Conservation (phyloP, 495 filamentous ascomycete species). For the Daldinia decipiens region DNA sequence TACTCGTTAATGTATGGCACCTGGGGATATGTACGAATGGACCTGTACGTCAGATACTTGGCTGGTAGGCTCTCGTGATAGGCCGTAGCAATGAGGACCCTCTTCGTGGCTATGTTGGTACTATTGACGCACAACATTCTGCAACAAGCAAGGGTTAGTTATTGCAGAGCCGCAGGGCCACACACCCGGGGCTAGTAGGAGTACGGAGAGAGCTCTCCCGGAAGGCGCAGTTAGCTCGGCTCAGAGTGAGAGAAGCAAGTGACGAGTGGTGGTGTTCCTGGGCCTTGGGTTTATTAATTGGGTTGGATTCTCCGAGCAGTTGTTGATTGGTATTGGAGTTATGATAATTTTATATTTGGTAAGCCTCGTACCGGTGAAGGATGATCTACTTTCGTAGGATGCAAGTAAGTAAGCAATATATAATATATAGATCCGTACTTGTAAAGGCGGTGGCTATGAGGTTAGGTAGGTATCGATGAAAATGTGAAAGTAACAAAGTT, state of each 20-base stretch:
- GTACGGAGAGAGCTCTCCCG: constrained; percentile 11
- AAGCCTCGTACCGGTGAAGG: neutral
- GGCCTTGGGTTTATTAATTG: neutral
- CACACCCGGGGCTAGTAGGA: neutral
- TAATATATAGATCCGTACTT: neutral
- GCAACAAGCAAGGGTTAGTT: constrained; percentile 7
- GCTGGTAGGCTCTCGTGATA: constrained; percentile 4
- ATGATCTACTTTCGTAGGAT: neutral
- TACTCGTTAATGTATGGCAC: neutral
- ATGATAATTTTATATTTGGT: no score
- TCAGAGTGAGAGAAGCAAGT: neutral
- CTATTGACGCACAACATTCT: neutral
- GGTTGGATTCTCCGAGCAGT: neutral
- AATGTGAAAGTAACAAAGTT: neutral
- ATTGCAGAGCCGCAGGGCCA: neutral
- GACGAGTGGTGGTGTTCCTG: neutral
- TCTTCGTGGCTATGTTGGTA: constrained; percentile 3
- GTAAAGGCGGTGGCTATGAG: neutral
- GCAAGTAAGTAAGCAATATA: no score
- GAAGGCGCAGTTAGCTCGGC: constrained; percentile 11
- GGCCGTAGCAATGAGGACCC: neutral
- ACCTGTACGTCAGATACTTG: neutral
- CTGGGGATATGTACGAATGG: neutral
- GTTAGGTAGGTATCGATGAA: neutral
- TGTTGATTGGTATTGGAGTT: neutral